These are phyloP conservation scores for Gyrodon lividus DNA, from an alignment of 768 basidiomycete genomes.

Conservation along the genomic window DNA sequence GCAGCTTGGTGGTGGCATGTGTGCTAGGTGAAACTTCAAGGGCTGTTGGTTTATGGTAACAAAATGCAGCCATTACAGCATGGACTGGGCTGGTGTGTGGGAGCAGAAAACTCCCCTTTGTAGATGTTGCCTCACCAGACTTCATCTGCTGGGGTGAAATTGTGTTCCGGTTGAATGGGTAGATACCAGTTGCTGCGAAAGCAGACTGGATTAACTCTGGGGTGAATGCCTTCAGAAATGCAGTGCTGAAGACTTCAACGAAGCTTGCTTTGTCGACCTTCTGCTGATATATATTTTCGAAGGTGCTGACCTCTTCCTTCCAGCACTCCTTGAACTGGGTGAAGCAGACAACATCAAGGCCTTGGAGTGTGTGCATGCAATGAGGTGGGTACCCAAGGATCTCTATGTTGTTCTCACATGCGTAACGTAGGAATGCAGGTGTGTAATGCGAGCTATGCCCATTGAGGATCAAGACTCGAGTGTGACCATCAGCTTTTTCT, in stretches of 20 bases:
- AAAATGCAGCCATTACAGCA: background rate
- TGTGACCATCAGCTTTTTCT: slow-evolving; percentile 33
- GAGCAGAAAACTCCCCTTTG: slow-evolving; percentile 24
- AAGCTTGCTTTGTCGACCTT: slow-evolving; percentile 31
- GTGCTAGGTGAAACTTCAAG: slow-evolving; percentile 1
- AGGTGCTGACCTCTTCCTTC: slow-evolving; percentile 12
- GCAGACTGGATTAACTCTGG: slow-evolving; percentile 26
- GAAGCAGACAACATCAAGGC: slow-evolving; percentile 29
- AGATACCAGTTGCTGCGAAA: slow-evolving; percentile 31
- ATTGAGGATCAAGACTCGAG: slow-evolving; percentile 37
- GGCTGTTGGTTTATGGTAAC: slow-evolving; percentile 2
- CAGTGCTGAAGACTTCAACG: slow-evolving; percentile 23
- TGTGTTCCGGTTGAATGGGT: slow-evolving; percentile 28
- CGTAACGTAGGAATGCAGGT: slow-evolving; percentile 34
- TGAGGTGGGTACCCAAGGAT: slow-evolving; percentile 35
- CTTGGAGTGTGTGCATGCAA: slow-evolving; percentile 21
- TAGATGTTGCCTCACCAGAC: slow-evolving; percentile 28
- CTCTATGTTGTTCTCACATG: slow-evolving; percentile 34
- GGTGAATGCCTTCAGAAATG: slow-evolving; percentile 29
- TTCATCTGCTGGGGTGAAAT: slow-evolving; percentile 30
- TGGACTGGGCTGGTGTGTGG: slow-evolving; percentile 15
- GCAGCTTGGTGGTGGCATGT: background rate
- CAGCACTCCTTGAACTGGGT: slow-evolving; percentile 17
- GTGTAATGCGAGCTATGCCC: slow-evolving; percentile 43
- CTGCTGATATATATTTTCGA: slow-evolving; percentile 4